Evolutionary conservation across 2,329 filamentous ascomycete species (phyloP).

Genomic region (Sporothrix pallida): DNA sequence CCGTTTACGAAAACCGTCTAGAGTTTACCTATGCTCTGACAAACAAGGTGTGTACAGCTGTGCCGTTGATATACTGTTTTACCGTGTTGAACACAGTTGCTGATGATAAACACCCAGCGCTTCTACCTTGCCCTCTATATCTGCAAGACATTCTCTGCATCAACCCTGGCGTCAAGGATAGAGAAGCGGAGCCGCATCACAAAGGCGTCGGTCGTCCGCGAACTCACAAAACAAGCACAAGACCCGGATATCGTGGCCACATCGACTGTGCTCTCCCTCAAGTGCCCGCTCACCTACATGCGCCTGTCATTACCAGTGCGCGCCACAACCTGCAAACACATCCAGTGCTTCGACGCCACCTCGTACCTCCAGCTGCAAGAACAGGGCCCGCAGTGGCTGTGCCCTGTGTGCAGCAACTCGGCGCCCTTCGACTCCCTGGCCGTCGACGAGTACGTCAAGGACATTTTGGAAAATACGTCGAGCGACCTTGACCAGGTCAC

Average conservation of each 20-base stretch:
- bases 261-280: conserved; percentile 85
- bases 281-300: conserved; percentile 88
- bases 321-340: conserved; percentile 79
- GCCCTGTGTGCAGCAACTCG: conserved; percentile 86
- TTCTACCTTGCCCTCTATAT: conserved; percentile 76
- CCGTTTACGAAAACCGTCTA: conserved; percentile 75
- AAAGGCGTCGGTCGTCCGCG: conserved; percentile 79
- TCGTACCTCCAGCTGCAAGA: conserved; percentile 94
- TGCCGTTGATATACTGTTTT: neutral
- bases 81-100: too few relatives aligned
- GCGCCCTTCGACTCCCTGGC: conserved; percentile 82
- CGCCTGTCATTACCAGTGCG: conserved; percentile 81
- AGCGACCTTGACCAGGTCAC: conserved; percentile 80
- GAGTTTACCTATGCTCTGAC: conserved; percentile 93
- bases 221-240: conserved; percentile 80
- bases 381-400: conserved; percentile 96
- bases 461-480: conserved; percentile 79
- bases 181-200: conserved; percentile 73
- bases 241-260: conserved; percentile 90
- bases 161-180: conserved; percentile 72
- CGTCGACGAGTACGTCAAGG: conserved; percentile 89
- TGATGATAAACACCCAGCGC: conserved; percentile 56
- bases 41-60: conserved; percentile 65
- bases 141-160: conserved; percentile 73
- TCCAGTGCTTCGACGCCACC: conserved; percentile 92